phyloP scores from a whole-genome alignment of 2,329 filamentous ascomycete genomes.

The Aschersonia sp. region DNA sequence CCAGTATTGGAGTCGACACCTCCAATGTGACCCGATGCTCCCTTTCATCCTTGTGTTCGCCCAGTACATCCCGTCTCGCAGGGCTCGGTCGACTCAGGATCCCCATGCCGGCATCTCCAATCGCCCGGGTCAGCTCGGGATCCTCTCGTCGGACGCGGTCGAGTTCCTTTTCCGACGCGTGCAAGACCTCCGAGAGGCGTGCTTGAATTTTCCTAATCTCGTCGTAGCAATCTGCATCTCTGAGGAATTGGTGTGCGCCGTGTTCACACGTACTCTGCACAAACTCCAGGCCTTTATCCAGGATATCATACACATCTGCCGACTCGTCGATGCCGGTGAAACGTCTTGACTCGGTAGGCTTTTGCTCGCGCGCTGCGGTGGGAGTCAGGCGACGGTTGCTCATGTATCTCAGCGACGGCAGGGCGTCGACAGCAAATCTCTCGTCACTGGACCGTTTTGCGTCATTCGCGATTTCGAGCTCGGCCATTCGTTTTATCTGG shows the following conservation, averaged over 20 bases:
- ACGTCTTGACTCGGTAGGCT: conserved; percentile 1
- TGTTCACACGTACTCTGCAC: conserved; percentile 74
- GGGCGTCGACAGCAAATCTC: conserved; percentile 12
- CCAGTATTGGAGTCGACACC: conserved; percentile 3
- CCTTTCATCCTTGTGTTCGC: conserved; percentile 14
- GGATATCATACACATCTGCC: conserved; percentile 49
- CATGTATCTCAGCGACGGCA: conserved; percentile 26
- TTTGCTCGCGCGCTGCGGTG: conserved; percentile 10
- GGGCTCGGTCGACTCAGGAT: conserved; percentile 37
- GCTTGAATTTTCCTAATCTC: conserved; percentile 59
- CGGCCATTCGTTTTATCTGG: conserved; percentile 44
- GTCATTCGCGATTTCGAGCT: conserved; percentile 40
- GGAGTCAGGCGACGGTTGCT: conserved; percentile 20
- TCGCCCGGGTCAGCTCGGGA: conserved; percentile 25
- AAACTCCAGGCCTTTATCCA: conserved; percentile 67
- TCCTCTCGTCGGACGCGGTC: conserved; percentile 40
- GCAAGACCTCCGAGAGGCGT: conserved; percentile 48
- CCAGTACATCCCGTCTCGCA: conserved; percentile 31
- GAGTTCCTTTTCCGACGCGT: conserved; percentile 44
- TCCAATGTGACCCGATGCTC: conserved; percentile 11
- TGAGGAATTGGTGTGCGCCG: conserved; percentile 79
- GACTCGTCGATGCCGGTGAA: neutral
- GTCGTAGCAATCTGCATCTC: conserved; percentile 69
- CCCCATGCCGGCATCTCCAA: conserved; percentile 23
- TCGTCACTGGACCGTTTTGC: conserved; percentile 25